Evolutionary conservation across 305 asterid genomes (phyloP).

Genomic region (Rubia tinctorum): DNA sequence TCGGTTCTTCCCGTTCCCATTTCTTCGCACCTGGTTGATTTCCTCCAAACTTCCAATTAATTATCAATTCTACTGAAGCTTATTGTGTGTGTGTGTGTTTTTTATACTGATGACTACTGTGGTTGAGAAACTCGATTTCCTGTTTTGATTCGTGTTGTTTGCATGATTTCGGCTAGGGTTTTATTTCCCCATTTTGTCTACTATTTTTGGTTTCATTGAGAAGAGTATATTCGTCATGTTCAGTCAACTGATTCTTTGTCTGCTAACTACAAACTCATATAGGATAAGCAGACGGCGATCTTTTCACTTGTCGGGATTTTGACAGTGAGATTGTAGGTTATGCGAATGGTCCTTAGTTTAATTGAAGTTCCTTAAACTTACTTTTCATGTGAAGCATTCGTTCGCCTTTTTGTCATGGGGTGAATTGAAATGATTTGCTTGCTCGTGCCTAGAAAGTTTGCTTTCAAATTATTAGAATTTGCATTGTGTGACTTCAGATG

Average conservation of each 20-base stretch:
- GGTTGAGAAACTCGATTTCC: too few species aligned
- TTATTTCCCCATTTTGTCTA: background rate
- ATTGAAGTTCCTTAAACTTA: background rate
- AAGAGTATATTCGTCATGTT: background rate
- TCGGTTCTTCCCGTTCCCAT: conserved; percentile 80
- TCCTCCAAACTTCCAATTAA: background rate
- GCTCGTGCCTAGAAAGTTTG: background rate
- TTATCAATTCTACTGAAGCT: background rate
- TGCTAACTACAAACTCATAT: background rate
- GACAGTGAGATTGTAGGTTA: background rate
- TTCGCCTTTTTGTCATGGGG: background rate
- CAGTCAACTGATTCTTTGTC: background rate
- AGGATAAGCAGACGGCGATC: background rate
- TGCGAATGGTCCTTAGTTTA: background rate
- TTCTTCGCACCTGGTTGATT: conserved; percentile 64
- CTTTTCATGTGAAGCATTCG: background rate
- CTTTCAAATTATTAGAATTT: background rate
- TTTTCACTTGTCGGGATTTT: background rate
- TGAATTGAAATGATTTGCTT: conserved; percentile 2
- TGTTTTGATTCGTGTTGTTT: background rate
- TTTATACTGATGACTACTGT: background rate
- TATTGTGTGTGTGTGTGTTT: background rate
- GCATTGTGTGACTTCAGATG: background rate
- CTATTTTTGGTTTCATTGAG: background rate
- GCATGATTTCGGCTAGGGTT: background rate